Percentiles rank a stretch among this genome's conserved stretches.
These are phyloP conservation scores for Chalciporus piperatus DNA, from an alignment of 768 basidiomycete species.

Conservation along the genomic window DNA sequence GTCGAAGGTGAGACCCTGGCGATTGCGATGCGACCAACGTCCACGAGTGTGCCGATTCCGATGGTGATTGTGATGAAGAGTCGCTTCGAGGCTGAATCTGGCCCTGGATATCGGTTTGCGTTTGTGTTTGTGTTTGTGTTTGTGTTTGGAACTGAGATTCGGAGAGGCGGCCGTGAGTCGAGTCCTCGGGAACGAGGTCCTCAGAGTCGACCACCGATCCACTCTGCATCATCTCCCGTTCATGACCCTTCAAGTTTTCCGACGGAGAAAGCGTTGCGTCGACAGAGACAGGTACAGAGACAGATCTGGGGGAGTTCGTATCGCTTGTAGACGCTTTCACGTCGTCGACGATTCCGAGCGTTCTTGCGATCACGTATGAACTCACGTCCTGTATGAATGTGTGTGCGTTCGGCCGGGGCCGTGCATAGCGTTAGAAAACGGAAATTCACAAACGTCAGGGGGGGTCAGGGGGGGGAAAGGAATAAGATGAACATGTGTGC, in stretches of 20 bases:
- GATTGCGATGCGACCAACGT: too few species aligned
- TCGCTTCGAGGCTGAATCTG: too few species aligned
- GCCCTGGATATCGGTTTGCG: too few species aligned
- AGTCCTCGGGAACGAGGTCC: slow-evolving; percentile 15
- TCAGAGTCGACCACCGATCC: slow-evolving; percentile 8
- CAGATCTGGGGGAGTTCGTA: not conserved
- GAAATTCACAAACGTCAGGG: not conserved
- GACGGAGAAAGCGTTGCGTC: too few species aligned
- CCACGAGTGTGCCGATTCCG: too few species aligned
- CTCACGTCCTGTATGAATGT: slow-evolving; percentile 57
- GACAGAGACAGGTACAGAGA: too few species aligned
- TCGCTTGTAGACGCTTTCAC: slow-evolving; percentile 74
- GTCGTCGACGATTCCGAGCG: slow-evolving; percentile 72
- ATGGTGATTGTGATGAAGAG: too few species aligned
- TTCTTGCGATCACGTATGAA: slow-evolving; percentile 81
- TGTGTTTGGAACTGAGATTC: not conserved
- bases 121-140: not conserved
- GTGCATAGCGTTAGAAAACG: not conserved
- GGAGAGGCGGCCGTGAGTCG: too few species aligned
- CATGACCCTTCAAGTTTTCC: too few species aligned
- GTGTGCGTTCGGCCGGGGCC: not conserved
- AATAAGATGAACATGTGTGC: too few species aligned
- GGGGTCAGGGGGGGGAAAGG: not conserved
- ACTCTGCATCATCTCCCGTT: slow-evolving; percentile 9
- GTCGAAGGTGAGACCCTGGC: not conserved